A percentile compares a stretch with the other conserved stretches of the same genome.
Evolutionary conservation across 2,329 filamentous ascomycete species (phyloP).

Genomic region (Penicillium sp.): DNA sequence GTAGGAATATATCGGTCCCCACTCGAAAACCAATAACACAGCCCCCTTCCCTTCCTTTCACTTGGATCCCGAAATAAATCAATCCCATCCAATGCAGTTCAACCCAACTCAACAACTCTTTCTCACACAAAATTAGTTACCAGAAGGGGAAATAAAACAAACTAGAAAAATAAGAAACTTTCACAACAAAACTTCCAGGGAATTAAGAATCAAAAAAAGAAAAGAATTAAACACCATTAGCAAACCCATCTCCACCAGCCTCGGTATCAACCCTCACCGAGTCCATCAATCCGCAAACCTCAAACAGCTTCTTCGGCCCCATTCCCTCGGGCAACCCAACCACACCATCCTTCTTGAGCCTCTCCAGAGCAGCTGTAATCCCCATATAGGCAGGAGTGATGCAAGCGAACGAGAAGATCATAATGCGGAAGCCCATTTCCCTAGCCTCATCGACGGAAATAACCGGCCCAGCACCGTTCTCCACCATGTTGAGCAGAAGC

Average conservation of each 20-base stretch:
- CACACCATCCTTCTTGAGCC: constrained; percentile 30
- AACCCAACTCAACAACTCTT: no score
- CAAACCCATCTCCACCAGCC: constrained; percentile 30
- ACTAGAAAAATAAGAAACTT: no score
- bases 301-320: constrained; percentile 32
- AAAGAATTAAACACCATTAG: constrained; percentile 23
- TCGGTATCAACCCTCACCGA: constrained; percentile 33
- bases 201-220: no score
- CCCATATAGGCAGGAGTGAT: constrained; percentile 32
- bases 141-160: no score
- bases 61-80: no score
- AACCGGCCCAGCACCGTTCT: constrained; percentile 34
- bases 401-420: constrained; percentile 36
- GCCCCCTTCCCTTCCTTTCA: no score
- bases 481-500: constrained; percentile 39
- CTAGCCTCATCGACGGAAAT: constrained; percentile 33
- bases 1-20: no score
- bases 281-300: constrained; percentile 36
- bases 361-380: constrained; percentile 28
- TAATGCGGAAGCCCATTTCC: constrained; percentile 37
- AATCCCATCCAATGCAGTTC: no score
- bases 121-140: no score
- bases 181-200: no score
- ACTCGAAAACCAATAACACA: no score
- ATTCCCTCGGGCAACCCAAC: constrained; percentile 24